Evolutionary conservation across 2,329 filamentous ascomycete species (phyloP).

Genomic region (Colletotrichum sublineola): DNA sequence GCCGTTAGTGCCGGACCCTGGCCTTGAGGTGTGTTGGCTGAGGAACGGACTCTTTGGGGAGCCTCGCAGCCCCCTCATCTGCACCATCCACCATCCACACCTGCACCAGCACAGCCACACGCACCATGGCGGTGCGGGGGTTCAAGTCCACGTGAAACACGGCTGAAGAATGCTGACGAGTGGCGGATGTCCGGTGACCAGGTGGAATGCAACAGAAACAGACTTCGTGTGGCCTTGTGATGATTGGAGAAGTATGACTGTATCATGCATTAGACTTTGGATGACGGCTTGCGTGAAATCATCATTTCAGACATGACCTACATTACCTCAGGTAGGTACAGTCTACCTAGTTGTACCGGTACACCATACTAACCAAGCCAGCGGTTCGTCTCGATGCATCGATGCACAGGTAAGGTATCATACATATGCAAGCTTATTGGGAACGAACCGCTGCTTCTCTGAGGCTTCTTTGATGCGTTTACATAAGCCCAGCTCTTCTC

Average conservation of each 20-base stretch:
- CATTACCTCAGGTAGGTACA: too few species aligned
- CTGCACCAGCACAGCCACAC: conserved; percentile 36
- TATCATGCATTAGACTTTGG: conserved; percentile 19
- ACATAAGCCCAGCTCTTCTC: conserved; percentile 8
- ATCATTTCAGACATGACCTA: neutral
- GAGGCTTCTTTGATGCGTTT: conserved; percentile 2
- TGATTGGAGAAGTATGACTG: neutral
- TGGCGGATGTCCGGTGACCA: conserved; percentile 25
- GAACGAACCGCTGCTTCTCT: neutral
- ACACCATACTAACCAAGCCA: conserved; percentile 14
- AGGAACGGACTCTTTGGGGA: conserved; percentile 23
- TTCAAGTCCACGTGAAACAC: conserved; percentile 28
- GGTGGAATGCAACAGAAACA: neutral
- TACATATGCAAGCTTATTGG: neutral
- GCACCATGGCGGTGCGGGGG: conserved; percentile 31
- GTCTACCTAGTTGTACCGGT: neutral
- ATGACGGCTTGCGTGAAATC: conserved; percentile 12
- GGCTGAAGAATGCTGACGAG: conserved; percentile 12
- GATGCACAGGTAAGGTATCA: neutral
- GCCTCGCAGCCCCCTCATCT: neutral
- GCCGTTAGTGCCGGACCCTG: conserved; percentile 15
- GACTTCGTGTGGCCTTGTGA: neutral
- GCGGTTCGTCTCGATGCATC: conserved; percentile 36
- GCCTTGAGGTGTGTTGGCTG: conserved; percentile 32
- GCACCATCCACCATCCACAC: conserved; percentile 33